These are phyloP conservation scores for Candida anglica DNA, from an alignment of 805 yeast species.

Conservation along the genomic window DNA sequence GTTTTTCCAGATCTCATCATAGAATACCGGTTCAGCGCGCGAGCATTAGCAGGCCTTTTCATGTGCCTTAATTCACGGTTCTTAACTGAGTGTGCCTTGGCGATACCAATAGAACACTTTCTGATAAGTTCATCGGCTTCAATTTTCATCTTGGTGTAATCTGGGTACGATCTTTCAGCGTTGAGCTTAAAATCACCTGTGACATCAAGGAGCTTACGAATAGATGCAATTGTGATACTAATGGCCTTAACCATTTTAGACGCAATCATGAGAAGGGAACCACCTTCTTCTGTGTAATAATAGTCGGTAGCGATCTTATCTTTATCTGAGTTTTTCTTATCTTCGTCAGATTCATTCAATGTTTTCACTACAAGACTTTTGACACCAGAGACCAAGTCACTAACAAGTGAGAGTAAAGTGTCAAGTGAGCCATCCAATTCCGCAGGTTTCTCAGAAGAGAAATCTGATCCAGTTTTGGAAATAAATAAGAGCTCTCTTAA, in stretches of 20 bases:
- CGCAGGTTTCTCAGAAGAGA: conserved; percentile 31
- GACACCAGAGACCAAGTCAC: conserved; percentile 62
- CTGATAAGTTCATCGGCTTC: conserved; percentile 58
- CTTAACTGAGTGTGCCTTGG: conserved; percentile 31
- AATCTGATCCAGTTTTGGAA: conserved; percentile 46
- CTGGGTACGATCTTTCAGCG: conserved; percentile 60
- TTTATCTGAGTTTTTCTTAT: conserved; percentile 13
- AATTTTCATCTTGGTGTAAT: conserved; percentile 53
- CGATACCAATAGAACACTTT: conserved; percentile 58
- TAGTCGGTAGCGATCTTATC: conserved; percentile 25
- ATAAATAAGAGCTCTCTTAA: conserved; percentile 61
- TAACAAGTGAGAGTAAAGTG: conserved; percentile 53
- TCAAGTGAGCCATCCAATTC: conserved; percentile 52
- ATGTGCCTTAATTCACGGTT: conserved; percentile 19
- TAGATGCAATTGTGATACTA: conserved; percentile 44
- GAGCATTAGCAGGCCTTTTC: conserved; percentile 16
- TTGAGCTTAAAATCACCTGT: conserved; percentile 68
- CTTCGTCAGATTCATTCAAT: conserved; percentile 36
- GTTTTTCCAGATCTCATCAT: conserved; percentile 48
- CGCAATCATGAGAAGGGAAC: conserved; percentile 54
- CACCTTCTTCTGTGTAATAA: conserved; percentile 64
- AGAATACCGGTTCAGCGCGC: conserved; percentile 41
- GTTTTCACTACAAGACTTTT: conserved; percentile 58
- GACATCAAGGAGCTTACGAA: conserved; percentile 46
- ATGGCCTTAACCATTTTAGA: conserved; percentile 58